Base-by-base conservation (phyloP, 805 yeast species). In the Metschnikowia matae region DNA sequence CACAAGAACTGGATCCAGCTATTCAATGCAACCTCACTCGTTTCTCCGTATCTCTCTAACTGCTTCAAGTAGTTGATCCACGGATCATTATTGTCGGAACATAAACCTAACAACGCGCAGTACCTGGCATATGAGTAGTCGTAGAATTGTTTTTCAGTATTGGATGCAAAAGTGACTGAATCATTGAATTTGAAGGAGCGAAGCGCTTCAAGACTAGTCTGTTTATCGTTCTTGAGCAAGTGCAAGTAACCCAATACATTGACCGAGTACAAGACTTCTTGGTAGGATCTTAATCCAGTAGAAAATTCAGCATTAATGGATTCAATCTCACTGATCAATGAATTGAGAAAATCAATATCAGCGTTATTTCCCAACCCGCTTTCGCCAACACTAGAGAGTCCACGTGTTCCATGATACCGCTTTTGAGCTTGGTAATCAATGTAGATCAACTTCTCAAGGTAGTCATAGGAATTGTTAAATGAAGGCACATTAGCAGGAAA, bases 351-450 rank as follows among this genome's bases (percentile, higher is more conserved):
- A 11, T 13, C 15, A 3, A 4, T 11, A 13, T 36, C 46, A 17
- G 13, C 26, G 10, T 23, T 15, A 10, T 33, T n/a, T 21, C n/a
- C 18, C 7, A 34, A n/a, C 23, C 31, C 40, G 17, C 13, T 44
- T 11, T 44, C 40, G 7, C 5, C n/a, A 23, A 44, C 17, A 17
- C 34, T 44, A 13, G 5, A 23, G 13, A 44, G 32, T 17, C 34
- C 46, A 26, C 33, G 46, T 13, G 35, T 44, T 14, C 40, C 46
- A n/a, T 35, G 21, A n/a, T 21, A 35, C 34, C 39, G 20, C 46
- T 36, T 35, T 48, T 68, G 75, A 41, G 71, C 60, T 55, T 71
- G 71, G 57, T 69, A 67, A 53, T 73, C 78, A 34, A 71, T 56
- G 46, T 65, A 71, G 6, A 67, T 56, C 23, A 70, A 54, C 49